Evolutionary conservation across 257 asterid genomes (phyloP).

Genomic region (Jaltomata sinuosa): DNA sequence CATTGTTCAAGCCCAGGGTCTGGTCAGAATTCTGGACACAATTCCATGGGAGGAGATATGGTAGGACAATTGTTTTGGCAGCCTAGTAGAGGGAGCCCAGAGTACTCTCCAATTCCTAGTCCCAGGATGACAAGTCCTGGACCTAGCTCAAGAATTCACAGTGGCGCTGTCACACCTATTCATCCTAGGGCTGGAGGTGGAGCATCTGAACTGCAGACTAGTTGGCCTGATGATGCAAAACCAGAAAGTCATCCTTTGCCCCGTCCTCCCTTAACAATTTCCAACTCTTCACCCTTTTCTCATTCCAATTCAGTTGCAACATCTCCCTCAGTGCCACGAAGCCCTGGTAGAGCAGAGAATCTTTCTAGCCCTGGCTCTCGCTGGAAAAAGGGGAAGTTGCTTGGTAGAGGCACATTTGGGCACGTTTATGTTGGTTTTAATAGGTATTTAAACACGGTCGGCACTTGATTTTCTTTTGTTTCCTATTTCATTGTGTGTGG

Average conservation of each 20-base stretch:
- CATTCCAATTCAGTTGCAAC: slow-evolving; percentile 84
- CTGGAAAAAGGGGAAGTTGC: slow-evolving; percentile 88
- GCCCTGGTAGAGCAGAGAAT: slow-evolving; percentile 91
- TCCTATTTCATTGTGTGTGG: not conserved
- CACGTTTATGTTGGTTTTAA: slow-evolving; percentile 65
- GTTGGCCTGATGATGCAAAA: slow-evolving; percentile 77
- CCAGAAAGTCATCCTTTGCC: slow-evolving; percentile 86
- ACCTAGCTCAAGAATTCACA: slow-evolving; percentile 92
- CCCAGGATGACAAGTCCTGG: slow-evolving; percentile 96
- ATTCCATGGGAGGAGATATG: slow-evolving; percentile 97
- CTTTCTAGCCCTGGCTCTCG: slow-evolving; percentile 84
- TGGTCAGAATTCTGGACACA: slow-evolving; percentile 95
- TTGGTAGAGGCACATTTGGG: slow-evolving; percentile 52
- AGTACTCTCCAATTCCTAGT: slow-evolving; percentile 85
- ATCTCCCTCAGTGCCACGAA: slow-evolving; percentile 88
- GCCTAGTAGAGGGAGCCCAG: slow-evolving; percentile 93
- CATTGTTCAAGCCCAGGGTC: slow-evolving; percentile 99
- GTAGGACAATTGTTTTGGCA: slow-evolving; percentile 81
- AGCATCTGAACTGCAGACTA: slow-evolving; percentile 51
- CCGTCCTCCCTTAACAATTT: slow-evolving; percentile 61
- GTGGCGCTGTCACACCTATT: slow-evolving; percentile 95
- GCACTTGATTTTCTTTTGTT: not conserved
- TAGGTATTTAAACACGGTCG: slow-evolving; percentile 31
- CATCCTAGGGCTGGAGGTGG: slow-evolving; percentile 90
- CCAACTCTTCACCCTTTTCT: slow-evolving; percentile 63